These are phyloP conservation scores for Luvunga scandens DNA, from an alignment of 345 rosid genomes.

Conservation along the genomic window DNA sequence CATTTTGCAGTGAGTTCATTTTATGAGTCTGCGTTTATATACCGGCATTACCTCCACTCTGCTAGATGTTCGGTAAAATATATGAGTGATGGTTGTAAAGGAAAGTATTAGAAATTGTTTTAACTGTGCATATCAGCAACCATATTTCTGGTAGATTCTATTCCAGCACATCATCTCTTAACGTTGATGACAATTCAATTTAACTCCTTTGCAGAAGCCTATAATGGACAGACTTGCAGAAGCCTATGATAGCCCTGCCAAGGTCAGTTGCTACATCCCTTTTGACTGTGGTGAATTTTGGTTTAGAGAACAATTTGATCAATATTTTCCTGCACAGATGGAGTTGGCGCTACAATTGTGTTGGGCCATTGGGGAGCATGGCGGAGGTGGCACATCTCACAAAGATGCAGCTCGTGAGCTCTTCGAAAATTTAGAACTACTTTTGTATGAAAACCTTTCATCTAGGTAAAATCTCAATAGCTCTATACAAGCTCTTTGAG, in stretches of 20 bases:
- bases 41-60: not conserved
- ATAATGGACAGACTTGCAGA: slow-evolving; percentile 90
- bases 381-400: slow-evolving; percentile 84
- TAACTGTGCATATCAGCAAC: not conserved
- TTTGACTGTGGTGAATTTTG: not conserved
- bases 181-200: not conserved
- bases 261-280: slow-evolving; percentile 48
- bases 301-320: not conserved
- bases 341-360: slow-evolving; percentile 91
- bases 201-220: slow-evolving; percentile 68
- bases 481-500: not conserved
- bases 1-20: not conserved
- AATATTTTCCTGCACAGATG: slow-evolving; percentile 36
- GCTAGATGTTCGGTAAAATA: not conserved
- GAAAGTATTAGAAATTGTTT: not conserved
- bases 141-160: slow-evolving; percentile 2
- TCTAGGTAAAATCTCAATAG: slow-evolving; percentile 53
- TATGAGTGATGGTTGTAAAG: not conserved
- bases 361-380: slow-evolving; percentile 99
- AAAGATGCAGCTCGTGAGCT: slow-evolving; percentile 96
- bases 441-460: slow-evolving; percentile 87
- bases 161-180: not conserved
- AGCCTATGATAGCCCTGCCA: slow-evolving; percentile 85
- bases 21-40: not conserved
- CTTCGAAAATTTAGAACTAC: slow-evolving; percentile 89